Conservation (phyloP, 2,329 filamentous ascomycete species). For the Neonectria hederae region DNA sequence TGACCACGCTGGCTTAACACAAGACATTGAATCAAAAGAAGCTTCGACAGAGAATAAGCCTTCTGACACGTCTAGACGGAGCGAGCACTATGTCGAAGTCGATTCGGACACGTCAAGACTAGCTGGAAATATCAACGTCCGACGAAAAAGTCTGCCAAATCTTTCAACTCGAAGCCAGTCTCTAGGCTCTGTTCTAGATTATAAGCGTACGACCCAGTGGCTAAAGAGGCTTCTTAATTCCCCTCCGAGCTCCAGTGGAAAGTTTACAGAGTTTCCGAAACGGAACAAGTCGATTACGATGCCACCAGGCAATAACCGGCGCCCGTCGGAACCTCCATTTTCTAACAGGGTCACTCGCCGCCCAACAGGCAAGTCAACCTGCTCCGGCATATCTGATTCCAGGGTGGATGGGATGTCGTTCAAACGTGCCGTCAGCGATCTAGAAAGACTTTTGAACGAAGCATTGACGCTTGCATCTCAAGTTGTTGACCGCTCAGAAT, state of each 20-base stretch:
- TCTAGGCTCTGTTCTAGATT: constrained; percentile 44
- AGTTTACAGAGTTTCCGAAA: constrained; percentile 41
- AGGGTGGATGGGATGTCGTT: constrained; percentile 45
- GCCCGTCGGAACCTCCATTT: constrained; percentile 37
- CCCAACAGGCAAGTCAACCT: constrained; percentile 27
- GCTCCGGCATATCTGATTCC: constrained; percentile 34
- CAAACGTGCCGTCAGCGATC: constrained; percentile 51
- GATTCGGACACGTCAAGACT: constrained; percentile 16
- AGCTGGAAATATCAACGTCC: background rate
- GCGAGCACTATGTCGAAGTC: constrained; percentile 5
- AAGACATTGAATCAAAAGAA: background rate
- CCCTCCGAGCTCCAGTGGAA: constrained; percentile 39
- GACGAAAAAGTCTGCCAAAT: constrained; percentile 6
- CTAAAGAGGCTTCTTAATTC: constrained; percentile 45
- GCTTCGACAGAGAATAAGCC: background rate
- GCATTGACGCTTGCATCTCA: constrained; percentile 56
- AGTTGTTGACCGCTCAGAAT: constrained; percentile 47
- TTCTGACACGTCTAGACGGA: background rate
- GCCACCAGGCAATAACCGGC: constrained; percentile 26
- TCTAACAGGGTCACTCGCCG: constrained; percentile 30
- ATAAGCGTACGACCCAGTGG: constrained; percentile 48
- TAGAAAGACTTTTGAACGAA: constrained; percentile 59
- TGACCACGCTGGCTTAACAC: background rate
- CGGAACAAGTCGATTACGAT: constrained; percentile 21
- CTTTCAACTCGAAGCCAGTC: constrained; percentile 38